Conservation (phyloP, 192 early-diverging fungal species). For the Tieghemiomyces parasiticus region DNA sequence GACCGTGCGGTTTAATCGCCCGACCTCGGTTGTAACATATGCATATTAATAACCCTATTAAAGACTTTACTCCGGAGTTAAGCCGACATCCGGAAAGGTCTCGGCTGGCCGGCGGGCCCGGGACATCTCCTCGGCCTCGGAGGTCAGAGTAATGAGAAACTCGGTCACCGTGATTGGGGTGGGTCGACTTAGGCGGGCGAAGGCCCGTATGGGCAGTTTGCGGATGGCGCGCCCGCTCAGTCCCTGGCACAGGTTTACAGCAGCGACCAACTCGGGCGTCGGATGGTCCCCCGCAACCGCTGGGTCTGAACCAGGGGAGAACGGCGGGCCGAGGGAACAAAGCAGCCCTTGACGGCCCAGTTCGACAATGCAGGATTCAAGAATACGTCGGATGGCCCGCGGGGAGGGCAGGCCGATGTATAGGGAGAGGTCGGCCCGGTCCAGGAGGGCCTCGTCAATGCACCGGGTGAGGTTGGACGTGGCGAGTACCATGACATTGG, state of each 20-base stretch:
- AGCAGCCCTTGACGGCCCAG: slow-evolving; percentile 13
- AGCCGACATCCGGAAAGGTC: too few species aligned
- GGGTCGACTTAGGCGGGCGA: too few species aligned
- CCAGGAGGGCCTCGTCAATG: slow-evolving; percentile 42
- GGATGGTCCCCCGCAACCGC: neutral
- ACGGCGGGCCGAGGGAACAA: neutral
- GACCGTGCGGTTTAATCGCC: too few species aligned
- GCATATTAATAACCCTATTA: too few species aligned
- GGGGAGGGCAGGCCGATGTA: slow-evolving; percentile 34
- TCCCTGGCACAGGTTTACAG: neutral
- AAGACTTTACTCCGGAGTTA: too few species aligned
- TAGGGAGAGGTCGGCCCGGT: slow-evolving; percentile 51
- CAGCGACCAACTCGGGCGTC: neutral
- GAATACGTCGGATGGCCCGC: slow-evolving; percentile 37
- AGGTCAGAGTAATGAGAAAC: too few species aligned
- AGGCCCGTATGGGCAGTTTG: slow-evolving; percentile 12
- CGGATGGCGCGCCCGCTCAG: slow-evolving; percentile 2
- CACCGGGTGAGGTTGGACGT: slow-evolving; percentile 61
- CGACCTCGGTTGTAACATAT: too few species aligned
- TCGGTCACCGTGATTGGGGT: too few species aligned
- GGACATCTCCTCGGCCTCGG: too few species aligned
- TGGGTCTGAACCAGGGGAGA: neutral
- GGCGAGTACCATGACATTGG: slow-evolving; percentile 49
- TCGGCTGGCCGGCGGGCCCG: too few species aligned
- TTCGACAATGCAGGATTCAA: slow-evolving; percentile 34